Evolutionary conservation across 768 basidiomycete genomes (phyloP), one percentile per base, ranked within the genome.

Genomic region (button mushroom (Agaricus bisporus)): DNA sequence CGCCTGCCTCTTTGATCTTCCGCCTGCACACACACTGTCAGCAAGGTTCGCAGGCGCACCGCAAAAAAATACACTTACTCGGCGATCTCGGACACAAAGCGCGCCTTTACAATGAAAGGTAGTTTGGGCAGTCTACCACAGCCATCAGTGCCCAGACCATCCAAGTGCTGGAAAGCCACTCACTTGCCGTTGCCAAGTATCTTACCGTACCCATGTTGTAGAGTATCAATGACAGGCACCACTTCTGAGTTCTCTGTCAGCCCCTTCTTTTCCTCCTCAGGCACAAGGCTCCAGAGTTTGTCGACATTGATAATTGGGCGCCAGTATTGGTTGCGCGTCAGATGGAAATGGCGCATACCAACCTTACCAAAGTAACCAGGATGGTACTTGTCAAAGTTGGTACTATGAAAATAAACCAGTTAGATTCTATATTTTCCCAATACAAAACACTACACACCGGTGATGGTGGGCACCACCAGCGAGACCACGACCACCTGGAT

Each of bases 341-440:
- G 74, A 72, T 99, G 97, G 90, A 88, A 99, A 73, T 87, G 86
- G 69, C 97, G 86, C 95, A 99, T 99, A 91, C 97, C 97, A 70
- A 95, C 92, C 78, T 98, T 98, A 80, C 95, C 95, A 72, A 95
- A 98, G 92, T 98, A 98, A 90, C 95, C 95, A 72, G 94, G 94
- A 77, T 98, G 95, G 88, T 93, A 98, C 77, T 95, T 95, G 75
- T 95, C 94, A 68, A 95, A 91, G 79, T 98, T 97, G 68, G 88
- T 95, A 57, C 94, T 91, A 58, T 17, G 18, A 14, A 52, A 39
- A 54, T 11, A 43, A n/a, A 12, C 20, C 35, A 35, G 56, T 22
- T 41, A 26, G 5, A 18, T 57, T 49, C 41, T 41, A 58, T 17
- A 22, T 54, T 35, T 5, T 15, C 14, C 12, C 42, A 20, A 39